Evolutionary conservation across 805 yeast species (phyloP), one percentile per base, ranked within the genome.

Genomic region (Kodamaea laetipori): DNA sequence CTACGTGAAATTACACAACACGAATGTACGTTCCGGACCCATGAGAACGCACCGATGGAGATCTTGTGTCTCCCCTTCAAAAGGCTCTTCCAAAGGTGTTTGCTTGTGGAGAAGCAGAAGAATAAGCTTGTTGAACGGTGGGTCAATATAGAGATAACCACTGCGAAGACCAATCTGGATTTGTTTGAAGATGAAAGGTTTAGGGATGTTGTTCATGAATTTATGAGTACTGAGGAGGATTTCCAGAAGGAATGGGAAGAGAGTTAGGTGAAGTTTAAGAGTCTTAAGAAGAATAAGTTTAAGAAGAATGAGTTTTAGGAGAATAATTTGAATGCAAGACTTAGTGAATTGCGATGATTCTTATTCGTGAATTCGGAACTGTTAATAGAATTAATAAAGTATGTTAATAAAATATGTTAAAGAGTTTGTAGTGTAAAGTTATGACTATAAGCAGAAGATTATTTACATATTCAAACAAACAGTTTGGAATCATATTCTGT

Each of bases 31-130:
- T 71, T 70, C 45, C 56, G 53, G 34, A 52, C 66, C 12, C 55
- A 57, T 31, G 42, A 48, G 23, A 41, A 49, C 26, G 45, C 46
- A n/a, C 57, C 61, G 2, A 66, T 63, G 24, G 66, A 67, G 43
- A 68, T 69, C 30, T 61, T 71, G 21, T 71, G 76, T 44, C 52
- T 71, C 23, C 76, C 76, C 11, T 71, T 71, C 52, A 69, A 66
- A 41, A 46, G 76, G 35, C 41, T 69, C 6, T 71, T 71, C 52
- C 72, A 67, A 54, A 48, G 73, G 39, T 71, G 76, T 45, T 49
- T 67, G 17, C 48, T 66, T 12, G 53, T 43, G 24, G 55, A 57
- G 11, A 43, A 58, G 26, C 71, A 69, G 1, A 57, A 56, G 41
- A 66, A 66, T 45, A 45, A 45, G 9, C 42, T 15, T 12, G 48